phyloP scores from a whole-genome alignment of 768 basidiomycete species.

The Phylloporus scabripes region DNA sequence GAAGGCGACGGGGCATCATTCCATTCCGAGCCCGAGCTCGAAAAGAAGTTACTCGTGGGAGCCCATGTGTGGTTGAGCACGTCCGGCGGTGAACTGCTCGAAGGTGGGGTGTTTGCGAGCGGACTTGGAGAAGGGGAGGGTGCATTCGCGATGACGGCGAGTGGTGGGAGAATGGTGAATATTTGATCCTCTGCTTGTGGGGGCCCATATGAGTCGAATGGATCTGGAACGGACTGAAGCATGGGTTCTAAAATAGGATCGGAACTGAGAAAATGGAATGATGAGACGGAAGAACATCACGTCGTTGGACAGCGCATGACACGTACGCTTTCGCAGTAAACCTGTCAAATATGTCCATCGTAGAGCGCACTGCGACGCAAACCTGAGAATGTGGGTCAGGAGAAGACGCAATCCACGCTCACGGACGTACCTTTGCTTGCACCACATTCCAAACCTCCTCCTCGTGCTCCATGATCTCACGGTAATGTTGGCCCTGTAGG shows the following conservation, averaged over 20 bases:
- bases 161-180: constrained; percentile 86
- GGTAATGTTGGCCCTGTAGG: constrained; percentile 79
- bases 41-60: constrained; percentile 42
- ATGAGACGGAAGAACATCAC: constrained; percentile 8
- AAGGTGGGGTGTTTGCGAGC: constrained; percentile 40
- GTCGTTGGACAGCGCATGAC: constrained; percentile 2
- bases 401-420: neutral
- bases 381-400: constrained; percentile 39
- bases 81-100: constrained; percentile 32
- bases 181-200: constrained; percentile 86
- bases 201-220: constrained; percentile 88
- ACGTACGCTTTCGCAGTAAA: constrained; percentile 82
- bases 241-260: constrained; percentile 90
- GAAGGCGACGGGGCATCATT: constrained; percentile 36
- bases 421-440: constrained; percentile 61
- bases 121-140: constrained; percentile 60
- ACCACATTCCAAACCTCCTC: constrained; percentile 95
- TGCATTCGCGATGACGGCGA: constrained; percentile 65
- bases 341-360: constrained; percentile 88
- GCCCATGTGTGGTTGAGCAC: constrained; percentile 46
- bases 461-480: constrained; percentile 86
- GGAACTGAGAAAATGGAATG: constrained; percentile 41
- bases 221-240: constrained; percentile 85
- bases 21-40: constrained; percentile 55
- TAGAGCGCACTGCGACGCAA: constrained; percentile 80